Conservation (phyloP, 257 asterid genomes). For the Jacaranda copaia region DNA sequence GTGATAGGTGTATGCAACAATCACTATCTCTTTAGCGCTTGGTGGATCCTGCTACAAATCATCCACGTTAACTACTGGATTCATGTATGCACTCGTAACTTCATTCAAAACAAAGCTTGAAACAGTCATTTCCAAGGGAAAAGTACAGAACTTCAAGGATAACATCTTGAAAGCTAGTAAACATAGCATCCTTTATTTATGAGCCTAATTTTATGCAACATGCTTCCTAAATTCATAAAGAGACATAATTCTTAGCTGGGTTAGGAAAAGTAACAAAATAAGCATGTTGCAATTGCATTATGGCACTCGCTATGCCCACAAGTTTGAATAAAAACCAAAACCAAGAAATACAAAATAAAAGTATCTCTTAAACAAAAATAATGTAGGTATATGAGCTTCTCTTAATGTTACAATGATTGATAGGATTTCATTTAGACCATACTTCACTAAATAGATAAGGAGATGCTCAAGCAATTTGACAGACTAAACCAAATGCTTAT, state of each 20-base stretch:
- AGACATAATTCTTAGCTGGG: background rate
- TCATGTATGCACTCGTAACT: background rate
- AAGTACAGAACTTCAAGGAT: background rate
- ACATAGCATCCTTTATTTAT: background rate
- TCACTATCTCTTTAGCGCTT: background rate
- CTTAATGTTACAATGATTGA: no score
- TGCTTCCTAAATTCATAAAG: background rate
- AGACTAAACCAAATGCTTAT: background rate
- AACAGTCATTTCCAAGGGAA: background rate
- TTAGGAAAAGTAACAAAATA: background rate
- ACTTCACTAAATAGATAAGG: background rate
- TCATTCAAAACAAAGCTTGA: background rate
- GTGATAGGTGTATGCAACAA: background rate
- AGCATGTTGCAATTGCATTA: background rate
- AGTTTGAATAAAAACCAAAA: no score
- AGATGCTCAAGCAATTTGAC: background rate
- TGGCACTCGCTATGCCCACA: no score
- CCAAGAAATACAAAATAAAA: no score
- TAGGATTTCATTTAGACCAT: background rate
- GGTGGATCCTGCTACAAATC: conserved; percentile 38
- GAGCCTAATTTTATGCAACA: background rate
- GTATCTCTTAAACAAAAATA: background rate
- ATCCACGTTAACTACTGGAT: background rate
- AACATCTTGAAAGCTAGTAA: background rate
- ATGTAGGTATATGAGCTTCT: no score